phyloP scores from a whole-genome alignment of 140 eudicot species.

The Oenanthe javanica region DNA sequence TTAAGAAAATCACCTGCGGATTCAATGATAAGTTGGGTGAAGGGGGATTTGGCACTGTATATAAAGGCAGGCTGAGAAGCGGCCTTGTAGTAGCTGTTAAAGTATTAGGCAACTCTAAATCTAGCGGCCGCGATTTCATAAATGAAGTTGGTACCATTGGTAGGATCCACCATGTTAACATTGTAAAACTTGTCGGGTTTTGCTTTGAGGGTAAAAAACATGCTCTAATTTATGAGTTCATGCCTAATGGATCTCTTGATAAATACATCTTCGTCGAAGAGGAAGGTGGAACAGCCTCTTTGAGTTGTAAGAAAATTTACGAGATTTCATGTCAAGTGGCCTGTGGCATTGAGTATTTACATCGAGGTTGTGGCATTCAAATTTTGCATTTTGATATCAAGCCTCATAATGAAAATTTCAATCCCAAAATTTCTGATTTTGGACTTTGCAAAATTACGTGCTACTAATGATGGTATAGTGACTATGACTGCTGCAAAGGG shows the following conservation, averaged over 20 bases:
- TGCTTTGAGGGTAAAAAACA: not conserved
- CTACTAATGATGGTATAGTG: not conserved
- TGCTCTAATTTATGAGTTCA: conserved; percentile 5
- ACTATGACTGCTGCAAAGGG: not conserved
- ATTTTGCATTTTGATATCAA: conserved; percentile 7
- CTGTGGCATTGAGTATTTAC: not conserved
- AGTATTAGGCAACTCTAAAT: not conserved
- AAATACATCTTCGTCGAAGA: not conserved
- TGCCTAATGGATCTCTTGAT: conserved; percentile 15
- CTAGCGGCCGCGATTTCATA: not conserved
- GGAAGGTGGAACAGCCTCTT: not conserved
- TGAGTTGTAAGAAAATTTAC: not conserved
- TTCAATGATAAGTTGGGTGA: not conserved
- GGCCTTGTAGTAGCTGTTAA: not conserved
- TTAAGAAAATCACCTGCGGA: too few species aligned
- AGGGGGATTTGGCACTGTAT: conserved; percentile 6
- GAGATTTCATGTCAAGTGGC: conserved; percentile 3
- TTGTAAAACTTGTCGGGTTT: not conserved
- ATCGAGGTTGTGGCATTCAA: conserved; percentile 1
- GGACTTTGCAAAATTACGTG: not conserved
- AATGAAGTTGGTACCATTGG: not conserved
- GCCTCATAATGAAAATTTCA: conserved; percentile 1
- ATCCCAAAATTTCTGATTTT: conserved; percentile 5
- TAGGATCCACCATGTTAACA: conserved; percentile 3
- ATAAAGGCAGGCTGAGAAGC: not conserved